Evolutionary conservation across 352 stramenopile species (phyloP).

Genomic region (Phytophthora ohioensis): DNA sequence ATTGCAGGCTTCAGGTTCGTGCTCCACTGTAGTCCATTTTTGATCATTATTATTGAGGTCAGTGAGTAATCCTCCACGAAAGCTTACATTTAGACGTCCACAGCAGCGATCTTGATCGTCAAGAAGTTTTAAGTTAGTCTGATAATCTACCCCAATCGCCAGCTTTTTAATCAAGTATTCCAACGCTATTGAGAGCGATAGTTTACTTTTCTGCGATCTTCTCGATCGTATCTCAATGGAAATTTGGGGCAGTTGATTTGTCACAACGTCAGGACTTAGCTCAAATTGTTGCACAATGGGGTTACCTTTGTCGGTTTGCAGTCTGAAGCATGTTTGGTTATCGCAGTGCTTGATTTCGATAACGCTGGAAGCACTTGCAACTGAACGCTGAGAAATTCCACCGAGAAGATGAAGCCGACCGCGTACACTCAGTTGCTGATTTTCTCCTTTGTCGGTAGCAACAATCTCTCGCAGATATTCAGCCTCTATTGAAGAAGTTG

Average conservation of each 20-base stretch:
- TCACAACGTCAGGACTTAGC: constrained; percentile 34
- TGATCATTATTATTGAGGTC: constrained; percentile 10
- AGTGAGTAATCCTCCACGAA: constrained; percentile 21
- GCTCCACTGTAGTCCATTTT: constrained; percentile 1
- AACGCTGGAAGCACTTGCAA: not conserved
- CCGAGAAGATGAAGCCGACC: constrained; percentile 16
- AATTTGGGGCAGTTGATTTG: constrained; percentile 21
- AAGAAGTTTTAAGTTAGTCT: constrained; percentile 15
- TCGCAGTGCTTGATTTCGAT: constrained; percentile 24
- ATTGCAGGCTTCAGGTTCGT: constrained; percentile 12
- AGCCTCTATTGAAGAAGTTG: not conserved
- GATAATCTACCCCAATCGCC: constrained; percentile 12
- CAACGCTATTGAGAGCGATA: constrained; percentile 22
- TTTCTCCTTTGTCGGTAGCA: not conserved
- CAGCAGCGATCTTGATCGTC: constrained; percentile 20
- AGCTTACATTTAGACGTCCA: constrained; percentile 12
- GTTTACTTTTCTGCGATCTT: constrained; percentile 13
- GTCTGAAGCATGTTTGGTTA: constrained; percentile 11
- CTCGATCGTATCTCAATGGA: constrained; percentile 23
- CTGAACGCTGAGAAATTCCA: constrained; percentile 17
- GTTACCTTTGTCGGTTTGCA: constrained; percentile 11
- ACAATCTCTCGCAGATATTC: constrained; percentile 11
- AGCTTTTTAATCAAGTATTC: constrained; percentile 21
- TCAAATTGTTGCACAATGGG: constrained; percentile 24
- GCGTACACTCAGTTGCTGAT: constrained; percentile 1